phyloP scores from a whole-genome alignment of 768 basidiomycete genomes.

The Collybiopsis luxurians region DNA sequence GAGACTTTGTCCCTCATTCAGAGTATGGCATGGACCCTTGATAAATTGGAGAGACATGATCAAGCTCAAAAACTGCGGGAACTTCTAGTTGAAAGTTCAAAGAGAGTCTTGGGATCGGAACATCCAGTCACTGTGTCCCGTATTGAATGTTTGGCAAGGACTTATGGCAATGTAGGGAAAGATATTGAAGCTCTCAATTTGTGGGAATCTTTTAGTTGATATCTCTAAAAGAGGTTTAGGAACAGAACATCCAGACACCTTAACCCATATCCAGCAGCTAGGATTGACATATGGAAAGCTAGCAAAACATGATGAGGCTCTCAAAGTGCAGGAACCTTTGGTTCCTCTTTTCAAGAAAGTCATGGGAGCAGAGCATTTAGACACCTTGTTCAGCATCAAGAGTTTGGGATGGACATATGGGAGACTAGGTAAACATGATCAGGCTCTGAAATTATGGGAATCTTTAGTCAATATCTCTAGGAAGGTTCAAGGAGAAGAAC shows the following conservation, averaged over 20 bases:
- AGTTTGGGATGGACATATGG: no score
- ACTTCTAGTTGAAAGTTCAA: background rate
- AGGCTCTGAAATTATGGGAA: background rate
- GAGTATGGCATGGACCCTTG: background rate
- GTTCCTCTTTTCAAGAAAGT: background rate
- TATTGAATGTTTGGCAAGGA: background rate
- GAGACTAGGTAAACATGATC: background rate
- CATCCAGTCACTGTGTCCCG: background rate
- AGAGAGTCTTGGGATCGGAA: background rate
- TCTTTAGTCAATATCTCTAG: background rate
- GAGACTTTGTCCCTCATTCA: background rate
- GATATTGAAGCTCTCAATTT: background rate
- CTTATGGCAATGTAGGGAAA: background rate
- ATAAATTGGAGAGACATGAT: background rate
- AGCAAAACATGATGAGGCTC: background rate
- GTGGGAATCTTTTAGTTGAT: background rate
- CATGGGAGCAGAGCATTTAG: background rate
- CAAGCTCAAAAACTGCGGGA: background rate
- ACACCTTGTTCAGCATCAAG: background rate
- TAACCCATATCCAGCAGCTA: background rate
- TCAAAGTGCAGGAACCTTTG: background rate
- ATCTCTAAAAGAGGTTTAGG: background rate
- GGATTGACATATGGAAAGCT: background rate
- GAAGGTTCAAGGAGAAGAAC: background rate
- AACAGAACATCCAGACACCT: conserved; percentile 2